Percentiles rank a stretch among this genome's conserved stretches.
Evolutionary conservation across 1,139 yeast genomes (phyloP).

Genomic region (Blastobotrys raffinosifermentans): DNA sequence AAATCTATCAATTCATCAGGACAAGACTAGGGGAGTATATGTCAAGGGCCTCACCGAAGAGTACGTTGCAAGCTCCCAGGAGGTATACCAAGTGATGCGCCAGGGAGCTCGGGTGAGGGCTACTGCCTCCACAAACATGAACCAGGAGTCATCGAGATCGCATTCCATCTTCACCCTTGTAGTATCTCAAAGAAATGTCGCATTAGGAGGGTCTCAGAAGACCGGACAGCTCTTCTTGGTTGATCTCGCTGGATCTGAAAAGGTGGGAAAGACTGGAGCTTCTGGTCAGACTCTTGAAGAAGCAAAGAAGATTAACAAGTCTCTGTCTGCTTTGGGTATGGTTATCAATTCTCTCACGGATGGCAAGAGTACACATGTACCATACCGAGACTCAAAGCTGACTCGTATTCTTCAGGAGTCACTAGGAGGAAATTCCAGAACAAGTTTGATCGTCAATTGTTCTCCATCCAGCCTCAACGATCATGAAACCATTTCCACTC

Average conservation of each 20-base stretch:
- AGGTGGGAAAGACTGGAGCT: constrained; percentile 78
- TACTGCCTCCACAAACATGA: constrained; percentile 64
- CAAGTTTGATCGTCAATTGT: constrained; percentile 72
- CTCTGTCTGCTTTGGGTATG: constrained; percentile 71
- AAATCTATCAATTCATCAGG: constrained; percentile 59
- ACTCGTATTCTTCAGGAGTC: constrained; percentile 82
- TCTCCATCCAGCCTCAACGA: constrained; percentile 62
- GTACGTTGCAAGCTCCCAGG: constrained; percentile 53
- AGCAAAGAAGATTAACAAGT: constrained; percentile 76
- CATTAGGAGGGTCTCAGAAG: constrained; percentile 48
- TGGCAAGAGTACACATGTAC: constrained; percentile 58
- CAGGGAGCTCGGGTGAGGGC: constrained; percentile 54
- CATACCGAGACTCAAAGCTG: constrained; percentile 77
- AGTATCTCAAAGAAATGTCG: constrained; percentile 53
- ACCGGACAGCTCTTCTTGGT: constrained; percentile 69
- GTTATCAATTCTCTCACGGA: constrained; percentile 78
- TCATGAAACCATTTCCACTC: constrained; percentile 66
- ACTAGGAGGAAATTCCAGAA: constrained; percentile 80
- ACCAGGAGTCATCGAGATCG: constrained; percentile 70
- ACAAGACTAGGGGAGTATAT: constrained; percentile 57
- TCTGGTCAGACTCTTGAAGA: constrained; percentile 72
- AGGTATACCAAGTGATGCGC: constrained; percentile 50
- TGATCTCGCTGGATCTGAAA: constrained; percentile 88
- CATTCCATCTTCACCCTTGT: constrained; percentile 74
- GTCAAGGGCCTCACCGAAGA: constrained; percentile 63